These are phyloP conservation scores for Suhomyces kunorum DNA, from an alignment of 1,139 yeast species.

Conservation along the genomic window DNA sequence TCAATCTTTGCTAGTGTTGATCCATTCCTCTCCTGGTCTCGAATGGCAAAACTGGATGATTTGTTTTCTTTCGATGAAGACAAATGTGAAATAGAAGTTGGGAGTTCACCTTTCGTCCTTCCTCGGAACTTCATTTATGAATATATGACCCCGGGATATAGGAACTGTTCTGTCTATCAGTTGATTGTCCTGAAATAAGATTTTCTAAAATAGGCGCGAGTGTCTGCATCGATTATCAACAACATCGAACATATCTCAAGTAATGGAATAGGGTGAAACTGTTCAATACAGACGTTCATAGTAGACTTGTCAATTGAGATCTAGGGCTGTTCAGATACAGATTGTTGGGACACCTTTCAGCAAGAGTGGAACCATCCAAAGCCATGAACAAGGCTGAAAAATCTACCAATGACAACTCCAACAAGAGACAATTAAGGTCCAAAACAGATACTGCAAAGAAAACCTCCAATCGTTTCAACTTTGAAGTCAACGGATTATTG, in stretches of 20 bases:
- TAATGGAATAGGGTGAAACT: neutral
- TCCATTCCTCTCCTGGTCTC: neutral
- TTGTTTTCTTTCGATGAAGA: neutral
- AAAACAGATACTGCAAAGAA: slow-evolving; percentile 18
- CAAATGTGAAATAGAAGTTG: neutral
- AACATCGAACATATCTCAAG: neutral
- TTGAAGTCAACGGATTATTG: slow-evolving; percentile 33
- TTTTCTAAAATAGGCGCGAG: neutral
- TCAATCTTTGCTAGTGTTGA: slow-evolving; percentile 1
- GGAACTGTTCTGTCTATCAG: too few relatives aligned
- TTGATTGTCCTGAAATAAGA: too few relatives aligned
- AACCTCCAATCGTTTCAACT: slow-evolving; percentile 27
- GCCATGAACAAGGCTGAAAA: neutral
- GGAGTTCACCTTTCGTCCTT: slow-evolving; percentile 15
- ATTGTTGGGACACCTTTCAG: too few relatives aligned
- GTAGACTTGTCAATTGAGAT: too few relatives aligned
- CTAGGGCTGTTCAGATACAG: too few relatives aligned
- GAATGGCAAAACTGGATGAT: neutral
- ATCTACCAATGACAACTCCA: slow-evolving; percentile 3
- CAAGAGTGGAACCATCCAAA: too few relatives aligned
- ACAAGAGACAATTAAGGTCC: slow-evolving; percentile 25
- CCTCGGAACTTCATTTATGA: slow-evolving; percentile 15
- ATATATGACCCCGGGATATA: too few relatives aligned
- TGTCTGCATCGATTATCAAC: too few relatives aligned
- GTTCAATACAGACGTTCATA: too few relatives aligned